Evolutionary conservation across 2,329 filamentous ascomycete species (phyloP).

Genomic region (Phyllosticta capitalensis): DNA sequence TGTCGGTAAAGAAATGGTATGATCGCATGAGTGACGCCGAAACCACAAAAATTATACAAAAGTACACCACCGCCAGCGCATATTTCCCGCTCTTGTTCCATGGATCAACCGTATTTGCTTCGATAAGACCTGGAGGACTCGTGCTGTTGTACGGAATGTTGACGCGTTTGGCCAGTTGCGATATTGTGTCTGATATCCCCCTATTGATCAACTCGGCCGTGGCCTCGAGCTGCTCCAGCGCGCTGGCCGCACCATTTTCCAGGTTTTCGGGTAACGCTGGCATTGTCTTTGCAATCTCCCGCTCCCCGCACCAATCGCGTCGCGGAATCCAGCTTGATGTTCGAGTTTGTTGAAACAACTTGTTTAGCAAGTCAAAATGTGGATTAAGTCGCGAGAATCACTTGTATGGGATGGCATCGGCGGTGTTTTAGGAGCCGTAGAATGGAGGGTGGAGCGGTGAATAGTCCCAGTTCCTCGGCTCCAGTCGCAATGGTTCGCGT

Average conservation of each 20-base stretch:
- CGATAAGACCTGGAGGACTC: slow-evolving; percentile 45
- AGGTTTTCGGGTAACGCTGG: slow-evolving; percentile 8
- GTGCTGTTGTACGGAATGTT: slow-evolving; percentile 47
- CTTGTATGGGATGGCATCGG: slow-evolving; percentile 1
- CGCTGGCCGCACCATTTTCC: neutral
- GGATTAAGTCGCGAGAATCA: neutral
- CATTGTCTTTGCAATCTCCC: neutral
- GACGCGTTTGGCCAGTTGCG: slow-evolving; percentile 36
- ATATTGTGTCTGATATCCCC: slow-evolving; percentile 15
- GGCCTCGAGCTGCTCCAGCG: slow-evolving; percentile 4
- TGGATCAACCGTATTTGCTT: slow-evolving; percentile 57
- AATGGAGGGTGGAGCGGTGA: slow-evolving; percentile 1
- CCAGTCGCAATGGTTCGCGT: neutral
- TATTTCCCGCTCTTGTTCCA: slow-evolving; percentile 80
- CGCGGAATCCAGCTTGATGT: neutral
- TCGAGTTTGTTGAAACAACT: neutral
- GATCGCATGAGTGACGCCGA: slow-evolving; percentile 60
- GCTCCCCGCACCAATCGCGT: neutral
- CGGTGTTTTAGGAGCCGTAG: neutral
- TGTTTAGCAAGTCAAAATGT: neutral
- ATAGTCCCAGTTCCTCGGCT: neutral
- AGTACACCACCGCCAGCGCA: slow-evolving; percentile 79
- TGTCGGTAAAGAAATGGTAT: slow-evolving; percentile 89
- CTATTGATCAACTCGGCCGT: neutral
- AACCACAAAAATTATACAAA: slow-evolving; percentile 62